Evolutionary conservation across 2,329 filamentous ascomycete species (phyloP).

Genomic region (Venturia nashicola): DNA sequence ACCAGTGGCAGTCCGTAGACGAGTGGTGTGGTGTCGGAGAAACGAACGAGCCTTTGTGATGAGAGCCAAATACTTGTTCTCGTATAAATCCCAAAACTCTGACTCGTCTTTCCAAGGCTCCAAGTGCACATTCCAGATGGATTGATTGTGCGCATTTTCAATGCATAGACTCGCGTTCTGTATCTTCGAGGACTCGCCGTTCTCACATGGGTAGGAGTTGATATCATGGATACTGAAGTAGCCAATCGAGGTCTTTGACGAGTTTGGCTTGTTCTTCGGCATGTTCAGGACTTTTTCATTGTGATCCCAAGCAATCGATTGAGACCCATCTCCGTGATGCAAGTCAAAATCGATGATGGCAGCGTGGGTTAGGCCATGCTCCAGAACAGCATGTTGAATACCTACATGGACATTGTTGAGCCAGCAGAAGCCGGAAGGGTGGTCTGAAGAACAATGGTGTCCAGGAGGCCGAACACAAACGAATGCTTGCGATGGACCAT

Average conservation of each 20-base stretch:
- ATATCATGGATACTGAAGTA: conserved; percentile 98
- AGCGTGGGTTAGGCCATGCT: conserved; percentile 80
- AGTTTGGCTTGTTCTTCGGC: conserved; percentile 57
- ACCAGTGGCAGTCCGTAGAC: conserved; percentile 34
- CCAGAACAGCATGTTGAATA: conserved; percentile 77
- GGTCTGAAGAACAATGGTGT: conserved; percentile 83
- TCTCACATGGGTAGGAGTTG: conserved; percentile 94
- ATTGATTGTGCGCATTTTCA: conserved; percentile 87
- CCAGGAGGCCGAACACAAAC: conserved; percentile 87
- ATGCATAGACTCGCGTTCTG: conserved; percentile 90
- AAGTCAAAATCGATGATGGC: conserved; percentile 46
- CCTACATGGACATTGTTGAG: conserved; percentile 96
- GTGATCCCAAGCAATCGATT: conserved; percentile 83
- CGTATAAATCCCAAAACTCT: conserved; percentile 86
- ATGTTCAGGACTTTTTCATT: conserved; percentile 57
- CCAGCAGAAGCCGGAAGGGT: conserved; percentile 96
- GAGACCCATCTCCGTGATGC: conserved; percentile 55
- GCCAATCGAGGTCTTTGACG: conserved; percentile 73
- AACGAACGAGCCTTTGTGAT: conserved; percentile 72
- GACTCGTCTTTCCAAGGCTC: conserved; percentile 70
- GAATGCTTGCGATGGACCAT: conserved; percentile 63
- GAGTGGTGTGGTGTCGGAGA: conserved; percentile 58
- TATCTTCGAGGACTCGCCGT: conserved; percentile 85
- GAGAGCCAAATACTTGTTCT: conserved; percentile 61
- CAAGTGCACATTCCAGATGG: conserved; percentile 90